Evolutionary conservation across 1,139 yeast species (phyloP), one percentile per base, ranked within the genome.

Genomic region (Pneumocystis carinii): DNA sequence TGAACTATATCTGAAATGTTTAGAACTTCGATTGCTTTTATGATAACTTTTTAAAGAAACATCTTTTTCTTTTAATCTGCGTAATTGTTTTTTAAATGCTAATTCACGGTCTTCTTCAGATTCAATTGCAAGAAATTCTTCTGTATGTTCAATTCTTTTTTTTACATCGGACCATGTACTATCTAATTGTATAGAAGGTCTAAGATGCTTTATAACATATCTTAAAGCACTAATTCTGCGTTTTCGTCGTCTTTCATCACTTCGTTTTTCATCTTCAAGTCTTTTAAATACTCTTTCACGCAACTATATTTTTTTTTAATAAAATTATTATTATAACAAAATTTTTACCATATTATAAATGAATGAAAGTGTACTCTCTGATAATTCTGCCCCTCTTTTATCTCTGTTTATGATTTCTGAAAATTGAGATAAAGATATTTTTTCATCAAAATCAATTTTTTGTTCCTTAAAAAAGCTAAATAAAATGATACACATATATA

Each of bases 131-230:
- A 66, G 62, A 65, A 70, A 78, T 67, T 78, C 80, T 1, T 72
- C 72, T 1, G 72, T 66, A 12, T 70, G 64, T 57, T 69, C 67
- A 8, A 80, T 65, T 19, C 74, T 70, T 12, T 71, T 69, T 64
- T 71, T 69, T 5, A 75, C 73, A 3, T 68, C 72, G n/a, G 74
- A 78, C 78, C 79, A 78, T 1, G 72, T 70, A 17, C 72, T 73
- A 1, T 71, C 72, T 17, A 70, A 66, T 7, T 67, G 65, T 10
- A 71, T 66, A 1, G 72, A 73, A 15, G 75, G 75, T 53, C 71
- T 75, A 24, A 72, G 69, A 56, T 73, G 72, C 63, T 72, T 73
- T 62, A 79, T 68, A 59, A 72, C 72, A 32, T 72, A 68, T 59
- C 75, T 72, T 61, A 79, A 73, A 15, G 72, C 75, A 48, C 76